Evolutionary conservation across 169 alveolate genomes (phyloP).

Genomic region (Prorocentrum cordatum): DNA sequence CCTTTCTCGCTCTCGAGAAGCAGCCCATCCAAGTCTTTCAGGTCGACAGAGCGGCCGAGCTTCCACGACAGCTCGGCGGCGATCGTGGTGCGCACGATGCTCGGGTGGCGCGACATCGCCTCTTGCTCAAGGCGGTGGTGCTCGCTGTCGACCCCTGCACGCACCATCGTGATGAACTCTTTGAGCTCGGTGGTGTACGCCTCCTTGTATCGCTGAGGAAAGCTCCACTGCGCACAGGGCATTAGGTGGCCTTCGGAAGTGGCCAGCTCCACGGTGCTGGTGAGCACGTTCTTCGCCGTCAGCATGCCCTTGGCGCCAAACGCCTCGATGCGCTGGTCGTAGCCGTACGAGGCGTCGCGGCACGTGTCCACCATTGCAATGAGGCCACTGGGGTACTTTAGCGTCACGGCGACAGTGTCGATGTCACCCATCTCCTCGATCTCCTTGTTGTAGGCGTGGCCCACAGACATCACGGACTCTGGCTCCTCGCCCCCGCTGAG

Average conservation of each 20-base stretch:
- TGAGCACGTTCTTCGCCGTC: slow-evolving; percentile 9
- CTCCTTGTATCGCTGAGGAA: slow-evolving; percentile 28
- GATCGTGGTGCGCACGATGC: slow-evolving; percentile 36
- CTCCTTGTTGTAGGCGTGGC: slow-evolving; percentile 40
- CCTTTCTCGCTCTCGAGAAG: no score
- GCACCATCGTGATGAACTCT: slow-evolving; percentile 41
- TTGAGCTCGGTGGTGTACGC: slow-evolving; percentile 50
- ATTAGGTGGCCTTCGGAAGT: neutral
- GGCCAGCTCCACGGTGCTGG: slow-evolving; percentile 50
- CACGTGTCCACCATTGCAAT: slow-evolving; percentile 64
- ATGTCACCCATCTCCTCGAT: slow-evolving; percentile 22
- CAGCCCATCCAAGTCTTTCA: no score
- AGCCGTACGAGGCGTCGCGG: slow-evolving; percentile 62
- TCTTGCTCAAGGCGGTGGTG: neutral
- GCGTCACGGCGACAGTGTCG: slow-evolving; percentile 43
- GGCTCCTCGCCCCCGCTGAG: no score
- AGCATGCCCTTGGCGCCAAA: neutral
- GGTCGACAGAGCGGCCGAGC: neutral
- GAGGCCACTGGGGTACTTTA: slow-evolving; percentile 38
- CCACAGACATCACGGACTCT: no score
- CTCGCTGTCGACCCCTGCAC: slow-evolving; percentile 36
- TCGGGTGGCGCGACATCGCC: slow-evolving; percentile 46
- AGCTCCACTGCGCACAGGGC: slow-evolving; percentile 30
- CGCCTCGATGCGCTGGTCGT: neutral
- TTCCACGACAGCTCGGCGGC: slow-evolving; percentile 68